Conservation (phyloP, 2,329 filamentous ascomycete species). For the Penicillium oxalicum region DNA sequence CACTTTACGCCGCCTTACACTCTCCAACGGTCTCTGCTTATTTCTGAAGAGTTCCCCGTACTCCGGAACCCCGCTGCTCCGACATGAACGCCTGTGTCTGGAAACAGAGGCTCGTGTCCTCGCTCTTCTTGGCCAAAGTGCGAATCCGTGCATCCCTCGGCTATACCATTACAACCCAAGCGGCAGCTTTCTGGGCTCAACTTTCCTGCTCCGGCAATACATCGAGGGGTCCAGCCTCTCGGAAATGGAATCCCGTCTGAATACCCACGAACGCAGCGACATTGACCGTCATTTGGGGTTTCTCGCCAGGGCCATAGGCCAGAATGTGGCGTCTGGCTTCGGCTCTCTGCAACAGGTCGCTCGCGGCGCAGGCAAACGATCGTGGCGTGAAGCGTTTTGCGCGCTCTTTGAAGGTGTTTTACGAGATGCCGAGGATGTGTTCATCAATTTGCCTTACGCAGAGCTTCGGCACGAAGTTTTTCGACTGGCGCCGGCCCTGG, state of each 20-base stretch:
- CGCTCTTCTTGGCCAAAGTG: conserved; percentile 29
- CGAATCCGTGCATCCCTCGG: conserved; percentile 32
- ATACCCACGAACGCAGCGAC: conserved; percentile 22
- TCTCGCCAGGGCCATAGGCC: conserved; percentile 38
- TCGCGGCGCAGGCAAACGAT: conserved; percentile 40
- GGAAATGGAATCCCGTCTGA: conserved; percentile 28
- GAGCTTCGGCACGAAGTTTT: conserved; percentile 48
- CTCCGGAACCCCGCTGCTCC: conserved; percentile 33
- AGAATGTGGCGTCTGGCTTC: conserved; percentile 45
- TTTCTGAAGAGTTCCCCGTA: conserved; percentile 35
- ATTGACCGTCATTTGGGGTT: conserved; percentile 34
- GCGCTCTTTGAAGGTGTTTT: conserved; percentile 48
- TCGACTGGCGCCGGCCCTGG: conserved; percentile 42
- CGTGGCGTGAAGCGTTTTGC: conserved; percentile 51
- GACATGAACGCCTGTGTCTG: conserved; percentile 35
- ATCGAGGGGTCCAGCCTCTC: conserved; percentile 30
- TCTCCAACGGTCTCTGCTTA: conserved; percentile 36
- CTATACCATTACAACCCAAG: conserved; percentile 34
- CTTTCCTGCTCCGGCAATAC: conserved; percentile 37
- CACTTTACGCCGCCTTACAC: conserved; percentile 28
- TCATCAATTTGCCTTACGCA: conserved; percentile 52
- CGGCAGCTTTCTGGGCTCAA: conserved; percentile 21
- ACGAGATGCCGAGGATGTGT: conserved; percentile 54
- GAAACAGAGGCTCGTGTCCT: conserved; percentile 38
- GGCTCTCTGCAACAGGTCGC: conserved; percentile 47